phyloP scores from a whole-genome alignment of 2,329 filamentous ascomycete species.

The Pseudogymnoascus sp. region DNA sequence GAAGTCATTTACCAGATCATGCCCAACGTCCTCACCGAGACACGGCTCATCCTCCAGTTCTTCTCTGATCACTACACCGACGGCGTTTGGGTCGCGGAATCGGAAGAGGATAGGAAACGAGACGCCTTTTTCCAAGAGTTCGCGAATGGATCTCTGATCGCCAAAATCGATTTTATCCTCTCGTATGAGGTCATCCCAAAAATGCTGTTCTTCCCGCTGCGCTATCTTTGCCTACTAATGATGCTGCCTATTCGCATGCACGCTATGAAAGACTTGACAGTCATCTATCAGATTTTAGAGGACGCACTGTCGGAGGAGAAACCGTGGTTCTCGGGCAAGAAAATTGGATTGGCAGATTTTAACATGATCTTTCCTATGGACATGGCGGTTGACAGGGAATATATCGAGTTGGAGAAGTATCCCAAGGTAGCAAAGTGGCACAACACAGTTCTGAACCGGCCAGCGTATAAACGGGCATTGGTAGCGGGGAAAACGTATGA shows the following conservation, averaged over 20 bases:
- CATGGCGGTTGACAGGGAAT: constrained; percentile 10
- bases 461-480: constrained; percentile 16
- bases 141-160: constrained; percentile 16
- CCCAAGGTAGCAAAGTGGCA: constrained; percentile 20
- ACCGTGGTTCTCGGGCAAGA: constrained; percentile 19
- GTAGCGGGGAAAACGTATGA: constrained; percentile 16
- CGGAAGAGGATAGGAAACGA: constrained; percentile 16
- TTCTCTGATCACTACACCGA: constrained; percentile 21
- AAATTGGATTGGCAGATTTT: background rate
- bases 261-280: constrained; percentile 17
- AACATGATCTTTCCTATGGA: background rate
- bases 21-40: constrained; percentile 21
- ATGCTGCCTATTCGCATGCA: constrained; percentile 19
- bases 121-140: constrained; percentile 23
- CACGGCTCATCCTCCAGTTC: constrained; percentile 22
- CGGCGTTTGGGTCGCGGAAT: constrained; percentile 17
- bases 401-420: constrained; percentile 20
- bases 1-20: constrained; percentile 10
- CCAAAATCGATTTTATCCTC: constrained; percentile 15
- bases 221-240: constrained; percentile 16
- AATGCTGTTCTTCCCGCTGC: constrained; percentile 18
- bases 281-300: constrained; percentile 21
- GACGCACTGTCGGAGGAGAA: constrained; percentile 20
- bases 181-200: constrained; percentile 20
- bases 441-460: constrained; percentile 15